Evolutionary conservation across 805 yeast species (phyloP).

Genomic region (Saccharomyces kudriavzevii): DNA sequence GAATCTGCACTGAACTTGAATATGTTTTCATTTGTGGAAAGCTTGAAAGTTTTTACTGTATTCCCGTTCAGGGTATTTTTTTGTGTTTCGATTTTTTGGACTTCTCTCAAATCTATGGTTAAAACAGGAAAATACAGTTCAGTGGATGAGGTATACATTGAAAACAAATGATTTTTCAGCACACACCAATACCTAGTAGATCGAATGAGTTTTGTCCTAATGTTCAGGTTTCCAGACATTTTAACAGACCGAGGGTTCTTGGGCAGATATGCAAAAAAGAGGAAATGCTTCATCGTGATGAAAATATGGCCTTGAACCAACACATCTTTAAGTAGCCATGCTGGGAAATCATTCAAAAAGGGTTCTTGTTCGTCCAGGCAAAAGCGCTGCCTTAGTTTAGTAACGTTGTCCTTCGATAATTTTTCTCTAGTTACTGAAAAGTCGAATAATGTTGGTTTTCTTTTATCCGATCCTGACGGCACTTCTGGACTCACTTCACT

Average conservation of each 20-base stretch:
- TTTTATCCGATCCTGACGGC: not conserved
- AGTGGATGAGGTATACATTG: slow-evolving; percentile 60
- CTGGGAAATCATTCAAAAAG: slow-evolving; percentile 54
- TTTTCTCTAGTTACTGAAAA: slow-evolving; percentile 10
- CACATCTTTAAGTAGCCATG: slow-evolving; percentile 79
- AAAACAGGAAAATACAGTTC: slow-evolving; percentile 79
- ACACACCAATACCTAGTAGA: slow-evolving; percentile 68
- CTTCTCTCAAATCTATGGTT: slow-evolving; percentile 62
- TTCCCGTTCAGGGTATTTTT: slow-evolving; percentile 6
- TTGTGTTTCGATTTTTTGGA: slow-evolving; percentile 49
- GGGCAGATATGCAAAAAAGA: slow-evolving; percentile 78
- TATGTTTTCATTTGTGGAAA: slow-evolving; percentile 49
- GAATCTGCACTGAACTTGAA: slow-evolving; percentile 70
- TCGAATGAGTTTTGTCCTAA: slow-evolving; percentile 28
- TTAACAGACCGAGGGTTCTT: slow-evolving; percentile 33
- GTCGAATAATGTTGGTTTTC: slow-evolving; percentile 17
- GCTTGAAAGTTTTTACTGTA: slow-evolving; percentile 42
- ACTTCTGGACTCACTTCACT: not conserved
- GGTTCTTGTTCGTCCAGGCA: slow-evolving; percentile 46
- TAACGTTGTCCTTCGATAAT: slow-evolving; percentile 1
- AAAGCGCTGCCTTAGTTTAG: slow-evolving; percentile 20
- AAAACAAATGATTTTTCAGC: slow-evolving; percentile 56
- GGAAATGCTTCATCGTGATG: slow-evolving; percentile 52
- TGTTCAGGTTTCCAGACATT: slow-evolving; percentile 43
- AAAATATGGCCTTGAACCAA: slow-evolving; percentile 79